Evolutionary conservation across 1,284 basidiomycete genomes (phyloP), one percentile per base, ranked within the genome.

Genomic region (Rhodotorula sp.): DNA sequence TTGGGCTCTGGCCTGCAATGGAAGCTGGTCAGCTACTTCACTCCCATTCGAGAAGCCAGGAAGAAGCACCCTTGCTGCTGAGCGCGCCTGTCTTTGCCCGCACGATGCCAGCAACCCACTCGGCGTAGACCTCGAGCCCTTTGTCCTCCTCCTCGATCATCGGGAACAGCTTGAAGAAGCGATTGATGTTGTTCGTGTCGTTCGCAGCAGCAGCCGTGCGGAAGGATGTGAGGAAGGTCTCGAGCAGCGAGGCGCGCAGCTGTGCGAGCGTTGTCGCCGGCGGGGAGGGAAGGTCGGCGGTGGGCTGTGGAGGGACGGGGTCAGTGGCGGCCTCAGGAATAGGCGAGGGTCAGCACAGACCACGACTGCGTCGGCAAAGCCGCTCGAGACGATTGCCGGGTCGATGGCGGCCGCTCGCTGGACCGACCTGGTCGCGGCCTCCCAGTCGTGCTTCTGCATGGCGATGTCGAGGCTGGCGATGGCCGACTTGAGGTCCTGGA

Each of bases 131-230:
- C 72, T 91, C 88, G n/a, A 99, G 85, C 0, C 97, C 97, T 80
- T 96, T 92, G n/a, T 86, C 84, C 80, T 85, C 84, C 61, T 85
- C 85, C 8, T 93, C 93, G 63, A 99, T 92, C 1, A 89, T 89
- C 3, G 97, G 96, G 82, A 99, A 98, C 3, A 99, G 85, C 80
- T 97, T 94, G 86, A 99, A 98, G 83, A 93, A 99, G 10, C 95
- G 88, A 75, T 90, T 95, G 3, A 93, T 97, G 21, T 90, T 89
- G 34, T 72, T 77, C 45, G 93, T 90, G 82, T 95, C 93, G 57
- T 90, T 87, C 10, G 87, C 86, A 13, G 85, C 86, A 2, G 92
- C 91, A 7, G 92, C 91, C 71, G 89, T 86, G 62, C 88, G 85
- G 79, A 99, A 99, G 64, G 91, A 88, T 16, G 84, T 84, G 25